Evolutionary conservation across 2,329 filamentous ascomycete genomes (phyloP), one percentile per base, ranked within the genome.

Genomic region (Fusarium decemcellulare): DNA sequence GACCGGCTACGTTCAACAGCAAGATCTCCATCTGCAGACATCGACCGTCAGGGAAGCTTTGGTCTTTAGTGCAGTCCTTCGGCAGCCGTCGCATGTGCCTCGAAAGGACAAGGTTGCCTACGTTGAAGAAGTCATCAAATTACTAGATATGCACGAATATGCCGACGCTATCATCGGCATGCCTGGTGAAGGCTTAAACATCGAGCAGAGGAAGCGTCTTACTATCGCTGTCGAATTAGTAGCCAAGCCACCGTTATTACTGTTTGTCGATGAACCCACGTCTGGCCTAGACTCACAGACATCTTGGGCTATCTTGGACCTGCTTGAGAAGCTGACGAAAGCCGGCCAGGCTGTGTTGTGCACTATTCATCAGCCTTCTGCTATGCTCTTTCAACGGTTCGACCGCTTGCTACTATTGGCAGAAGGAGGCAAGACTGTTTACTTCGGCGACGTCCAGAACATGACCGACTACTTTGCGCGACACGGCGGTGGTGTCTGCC

Each of bases 201-300:
- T 90, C 14, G 89, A 91, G 74, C 89, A 91, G 78, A 84, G 89
- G 53, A 91, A 91, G 80, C 92, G 94, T 74, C 86, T 98, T 8
- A 98, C 95, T 0, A 97, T 98, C 68, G 95, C 94, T 80, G 95
- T 98, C n/a, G 95, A 98, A 78, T 87, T 98, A 23, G 95, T 94
- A 43, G 95, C 95, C 7, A 97, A 96, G 83, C 95, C 95, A 6
- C 91, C 93, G 42, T 86, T 98, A 54, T 86, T 98, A 65, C 89
- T 98, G 47, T 98, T 98, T 83, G 89, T 98, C 40, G 95, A 98
- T 74, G 95, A 98, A 80, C 95, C 95, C 14, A 98, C 95, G 4
- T 97, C 94, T 29, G 95, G 95, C 84, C 89, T 98, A 16, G 95
- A 98, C 80, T 93, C 90, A 76, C 94, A 97, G 80, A 97, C 95